Evolutionary conservation across 768 basidiomycete genomes (phyloP), one percentile per base, ranked within the genome.

Genomic region (Boletus coccyginus): DNA sequence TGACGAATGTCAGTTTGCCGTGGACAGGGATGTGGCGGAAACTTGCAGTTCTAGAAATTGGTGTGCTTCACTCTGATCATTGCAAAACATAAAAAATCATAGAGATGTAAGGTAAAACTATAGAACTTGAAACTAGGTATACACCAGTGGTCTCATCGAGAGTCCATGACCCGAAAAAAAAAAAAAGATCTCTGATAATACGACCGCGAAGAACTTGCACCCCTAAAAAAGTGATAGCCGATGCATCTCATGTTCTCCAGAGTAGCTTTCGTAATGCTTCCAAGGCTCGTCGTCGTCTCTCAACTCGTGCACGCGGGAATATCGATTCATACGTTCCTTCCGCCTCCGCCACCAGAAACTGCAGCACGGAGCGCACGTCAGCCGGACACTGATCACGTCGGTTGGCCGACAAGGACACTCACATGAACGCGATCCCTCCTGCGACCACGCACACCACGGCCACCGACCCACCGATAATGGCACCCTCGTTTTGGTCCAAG

Each of bases 381-480:
- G 46, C 2, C 24, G 9, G 29, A 21, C 3, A 52, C 21, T 7
- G 7, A 21, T 21, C 19, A 36, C 11, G 16, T 35, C 14, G 44
- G 6, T 21, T 13, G 21, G 3, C 31, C 36, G 40, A 39, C 19
- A 2, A 32, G 11, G 21, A 52, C 43, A 69, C 75, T 55, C 57
- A 76, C 75, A 77, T 66, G 61, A 74, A 69, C 7, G 40, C 63
- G 41, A 67, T 69, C 17, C 79, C 59, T 3, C 67, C 53, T 11
- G 57, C 77, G 60, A 84, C 71, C 52, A 81, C 56, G 12, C 68
- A 66, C 4, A 75, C 62, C 14, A 81, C 60, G n/a, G 73, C 79
- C 33, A 81, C 53, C 5, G 77, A 59, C 2, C 77, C 81, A 11
- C 81, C 81, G 33, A 85, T 70, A 32, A 87, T 70, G 38, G 68